Conservation (phyloP, 495 filamentous ascomycete species). For the Opeltia flavorubescens region DNA sequence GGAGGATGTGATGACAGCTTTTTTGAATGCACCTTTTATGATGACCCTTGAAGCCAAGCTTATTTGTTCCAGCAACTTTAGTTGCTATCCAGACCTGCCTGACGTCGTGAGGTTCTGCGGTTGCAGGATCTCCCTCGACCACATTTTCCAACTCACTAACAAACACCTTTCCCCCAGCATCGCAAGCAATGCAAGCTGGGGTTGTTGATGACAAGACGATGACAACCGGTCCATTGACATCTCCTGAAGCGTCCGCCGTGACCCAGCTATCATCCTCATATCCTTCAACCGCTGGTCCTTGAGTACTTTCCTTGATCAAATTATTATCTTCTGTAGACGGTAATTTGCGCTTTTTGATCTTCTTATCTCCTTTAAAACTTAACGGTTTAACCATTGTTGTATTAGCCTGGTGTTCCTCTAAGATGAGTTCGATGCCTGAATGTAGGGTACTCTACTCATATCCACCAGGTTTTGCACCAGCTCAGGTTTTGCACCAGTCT, state of each 20-base stretch:
- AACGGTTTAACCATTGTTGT: conserved; percentile 61
- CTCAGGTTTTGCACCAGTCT: no score
- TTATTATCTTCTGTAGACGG: conserved; percentile 19
- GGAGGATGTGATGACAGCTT: not conserved
- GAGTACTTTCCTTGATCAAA: conserved; percentile 26
- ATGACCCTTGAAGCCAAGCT: conserved; percentile 70
- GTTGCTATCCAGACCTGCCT: conserved; percentile 92
- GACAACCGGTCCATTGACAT: conserved; percentile 75
- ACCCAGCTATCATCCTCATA: conserved; percentile 78
- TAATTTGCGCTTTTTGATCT: conserved; percentile 77
- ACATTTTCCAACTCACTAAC: conserved; percentile 68
- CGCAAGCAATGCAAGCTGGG: conserved; percentile 63
- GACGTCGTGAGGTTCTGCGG: conserved; percentile 86
- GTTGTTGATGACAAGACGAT: conserved; percentile 58
- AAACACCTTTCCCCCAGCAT: conserved; percentile 75
- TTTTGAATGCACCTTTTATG: conserved; percentile 53
- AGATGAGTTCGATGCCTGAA: no score
- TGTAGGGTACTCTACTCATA: not conserved
- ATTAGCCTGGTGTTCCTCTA: no score
- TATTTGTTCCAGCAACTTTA: conserved; percentile 65
- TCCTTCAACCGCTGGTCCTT: conserved; percentile 20
- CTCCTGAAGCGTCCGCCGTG: conserved; percentile 56
- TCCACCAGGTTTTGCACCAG: no score
- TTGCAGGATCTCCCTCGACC: conserved; percentile 58
- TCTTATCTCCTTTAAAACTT: conserved; percentile 93